phyloP scores from a whole-genome alignment of 1,284 basidiomycete species.

The Ceratobasidium sp. region DNA sequence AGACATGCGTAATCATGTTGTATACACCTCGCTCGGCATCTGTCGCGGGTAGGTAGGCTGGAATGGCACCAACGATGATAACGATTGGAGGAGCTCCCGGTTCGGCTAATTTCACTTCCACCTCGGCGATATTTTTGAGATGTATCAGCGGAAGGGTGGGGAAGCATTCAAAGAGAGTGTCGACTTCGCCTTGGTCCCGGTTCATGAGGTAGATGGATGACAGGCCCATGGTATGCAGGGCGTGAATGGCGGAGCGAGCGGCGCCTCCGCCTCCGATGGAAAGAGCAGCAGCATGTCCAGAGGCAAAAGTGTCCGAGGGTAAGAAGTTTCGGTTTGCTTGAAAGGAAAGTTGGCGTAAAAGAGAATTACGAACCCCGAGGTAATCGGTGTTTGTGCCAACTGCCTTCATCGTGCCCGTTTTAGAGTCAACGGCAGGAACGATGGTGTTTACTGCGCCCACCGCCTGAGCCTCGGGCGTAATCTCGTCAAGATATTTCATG shows the following conservation, averaged over 20 bases:
- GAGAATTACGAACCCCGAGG: constrained; percentile 57
- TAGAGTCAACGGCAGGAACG: constrained; percentile 53
- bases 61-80: constrained; percentile 45
- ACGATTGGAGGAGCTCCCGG: constrained; percentile 37
- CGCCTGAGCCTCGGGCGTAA: constrained; percentile 54
- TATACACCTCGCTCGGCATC: constrained; percentile 43
- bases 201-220: constrained; percentile 58
- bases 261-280: constrained; percentile 59
- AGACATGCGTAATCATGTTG: constrained; percentile 31
- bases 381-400: constrained; percentile 58
- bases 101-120: constrained; percentile 21
- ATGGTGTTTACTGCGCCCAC: constrained; percentile 59
- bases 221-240: constrained; percentile 56
- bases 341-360: constrained; percentile 52
- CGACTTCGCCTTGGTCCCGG: constrained; percentile 50
- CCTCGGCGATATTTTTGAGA: constrained; percentile 29
- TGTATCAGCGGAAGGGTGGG: constrained; percentile 39
- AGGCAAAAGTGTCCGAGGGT: constrained; percentile 49
- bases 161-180: constrained; percentile 45
- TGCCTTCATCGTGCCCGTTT: constrained; percentile 51
- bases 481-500: constrained; percentile 55
- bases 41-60: constrained; percentile 43
- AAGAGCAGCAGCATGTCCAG: constrained; percentile 53
- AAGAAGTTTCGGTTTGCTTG: constrained; percentile 50
- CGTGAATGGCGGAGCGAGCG: constrained; percentile 57